Evolutionary conservation across 2,329 filamentous ascomycete species (phyloP), one percentile per base, ranked within the genome.

Genomic region (Venturiaceae sp.): DNA sequence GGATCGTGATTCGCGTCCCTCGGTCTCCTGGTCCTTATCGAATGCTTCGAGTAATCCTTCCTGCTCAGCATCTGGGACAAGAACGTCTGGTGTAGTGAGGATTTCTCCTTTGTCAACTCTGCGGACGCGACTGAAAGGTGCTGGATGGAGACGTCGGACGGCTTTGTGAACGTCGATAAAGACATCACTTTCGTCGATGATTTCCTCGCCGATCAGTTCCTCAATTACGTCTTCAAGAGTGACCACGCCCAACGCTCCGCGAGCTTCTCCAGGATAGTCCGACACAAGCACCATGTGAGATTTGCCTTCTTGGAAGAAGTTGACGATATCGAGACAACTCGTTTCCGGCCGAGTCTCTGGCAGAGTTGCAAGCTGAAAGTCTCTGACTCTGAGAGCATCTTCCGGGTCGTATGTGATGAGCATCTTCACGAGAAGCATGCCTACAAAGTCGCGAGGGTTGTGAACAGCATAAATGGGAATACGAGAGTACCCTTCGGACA

Each of bases 231-330:
- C 94, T 71, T 99, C 94, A 2, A 99, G 77, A 0, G 94, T 99
- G 16, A 99, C 90, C 3, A 99, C 94, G 58, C 94, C 94, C 13
- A 96, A 77, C 5, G 92, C 91, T 50, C 94, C 94, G 66, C 88
- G 85, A 66, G 95, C 86, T 64, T 95, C 90, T n/a, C 92, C 92
- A 1, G 94, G 94, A 63, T 77, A 82, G 67, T 96, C 89, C 0
- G 92, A 96, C 8, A 97, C 94, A 30, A 99, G 78, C 0, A 97
- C 92, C 92, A 99, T 96, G 72, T 99, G 94, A 1, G 92, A 96
- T 72, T 99, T 99, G 66, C 94, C 94, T 77, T 99, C 94, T 72
- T 99, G 94, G 77, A 99, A 99, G 74, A 96, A 99, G 75, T 99
- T 99, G 75, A 99, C 90, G 67, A 99, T 97, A 71, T 99, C 94